phyloP scores from a whole-genome alignment of 2,329 filamentous ascomycete species.

The Trichoderma aggressivum region DNA sequence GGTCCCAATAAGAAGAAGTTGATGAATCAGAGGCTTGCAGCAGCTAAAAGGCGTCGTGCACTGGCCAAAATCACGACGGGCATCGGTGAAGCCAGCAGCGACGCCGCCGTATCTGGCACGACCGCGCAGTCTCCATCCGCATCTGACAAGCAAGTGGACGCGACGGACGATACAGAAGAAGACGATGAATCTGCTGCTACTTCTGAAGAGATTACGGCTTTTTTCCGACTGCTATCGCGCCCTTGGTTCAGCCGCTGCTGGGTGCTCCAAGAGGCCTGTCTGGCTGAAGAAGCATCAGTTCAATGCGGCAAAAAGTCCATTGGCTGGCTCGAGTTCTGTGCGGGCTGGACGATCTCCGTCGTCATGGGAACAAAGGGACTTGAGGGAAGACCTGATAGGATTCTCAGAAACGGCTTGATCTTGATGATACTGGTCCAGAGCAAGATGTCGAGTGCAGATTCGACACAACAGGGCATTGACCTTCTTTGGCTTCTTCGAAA shows the following conservation, averaged over 20 bases:
- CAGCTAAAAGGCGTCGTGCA: background rate
- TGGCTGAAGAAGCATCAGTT: background rate
- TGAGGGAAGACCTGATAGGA: background rate
- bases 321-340: background rate
- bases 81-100: background rate
- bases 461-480: background rate
- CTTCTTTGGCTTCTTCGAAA: background rate
- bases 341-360: too few relatives aligned
- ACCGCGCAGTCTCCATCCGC: background rate
- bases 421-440: background rate
- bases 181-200: background rate
- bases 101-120: background rate
- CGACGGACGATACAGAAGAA: background rate
- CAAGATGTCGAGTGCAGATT: background rate
- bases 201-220: background rate
- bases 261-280: background rate
- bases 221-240: background rate
- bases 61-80: background rate
- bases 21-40: background rate
- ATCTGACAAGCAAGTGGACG: background rate
- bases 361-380: background rate
- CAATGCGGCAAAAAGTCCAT: background rate
- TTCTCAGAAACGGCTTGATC: background rate
- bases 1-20: background rate
- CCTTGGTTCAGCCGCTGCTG: background rate